Percentiles rank a stretch among this genome's conserved stretches.
Conservation (phyloP, 208 protist species). For the Balamuthia mandrillaris region DNA sequence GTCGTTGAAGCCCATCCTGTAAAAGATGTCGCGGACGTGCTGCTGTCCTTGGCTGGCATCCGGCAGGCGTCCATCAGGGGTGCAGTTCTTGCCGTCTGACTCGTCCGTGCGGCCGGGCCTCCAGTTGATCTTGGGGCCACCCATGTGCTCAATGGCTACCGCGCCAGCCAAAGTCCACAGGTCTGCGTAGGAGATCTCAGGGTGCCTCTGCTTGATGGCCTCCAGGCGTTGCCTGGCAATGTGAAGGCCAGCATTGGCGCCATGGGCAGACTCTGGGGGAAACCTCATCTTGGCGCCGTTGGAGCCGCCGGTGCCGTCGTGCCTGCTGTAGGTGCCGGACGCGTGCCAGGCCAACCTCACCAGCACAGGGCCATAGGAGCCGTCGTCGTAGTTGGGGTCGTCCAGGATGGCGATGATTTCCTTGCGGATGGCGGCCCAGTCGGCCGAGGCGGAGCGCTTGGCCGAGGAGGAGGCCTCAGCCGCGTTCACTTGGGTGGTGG, state of each 20-base stretch:
- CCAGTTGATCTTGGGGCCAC: conserved; percentile 81
- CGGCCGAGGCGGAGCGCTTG: no score
- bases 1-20: conserved; percentile 86
- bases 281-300: conserved; percentile 57
- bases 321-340: conserved; percentile 54
- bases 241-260: conserved; percentile 81
- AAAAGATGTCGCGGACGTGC: conserved; percentile 83
- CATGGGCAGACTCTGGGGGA: conserved; percentile 33
- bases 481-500: no score
- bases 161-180: conserved; percentile 83
- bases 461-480: no score
- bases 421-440: no score
- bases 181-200: conserved; percentile 86
- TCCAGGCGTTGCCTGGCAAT: conserved; percentile 79
- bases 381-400: conserved; percentile 42
- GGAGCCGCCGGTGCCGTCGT: conserved; percentile 30
- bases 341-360: conserved; percentile 65
- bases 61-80: conserved; percentile 81
- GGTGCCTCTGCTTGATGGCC: conserved; percentile 80
- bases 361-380: conserved; percentile 49
- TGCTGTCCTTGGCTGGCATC: conserved; percentile 75
- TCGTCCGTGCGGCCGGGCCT: conserved; percentile 79
- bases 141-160: conserved; percentile 87
- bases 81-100: conserved; percentile 46
- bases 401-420: no score